Evolutionary conservation across 148 eudicot species (phyloP).

Genomic region (Talinum fruticosum): DNA sequence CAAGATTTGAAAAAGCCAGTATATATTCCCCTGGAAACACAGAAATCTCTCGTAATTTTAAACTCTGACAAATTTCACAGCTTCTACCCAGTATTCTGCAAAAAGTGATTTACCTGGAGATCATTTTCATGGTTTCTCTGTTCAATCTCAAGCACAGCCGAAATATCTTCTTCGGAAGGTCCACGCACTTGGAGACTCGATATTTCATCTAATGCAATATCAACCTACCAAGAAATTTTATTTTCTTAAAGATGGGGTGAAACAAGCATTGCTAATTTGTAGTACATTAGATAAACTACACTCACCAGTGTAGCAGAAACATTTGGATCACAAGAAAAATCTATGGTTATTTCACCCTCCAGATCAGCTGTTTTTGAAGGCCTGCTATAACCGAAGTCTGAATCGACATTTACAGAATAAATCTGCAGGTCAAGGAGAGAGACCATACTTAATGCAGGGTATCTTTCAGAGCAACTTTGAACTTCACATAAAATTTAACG

Average conservation of each 20-base stretch:
- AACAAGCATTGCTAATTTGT: neutral
- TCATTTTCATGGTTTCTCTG: constrained; percentile 94
- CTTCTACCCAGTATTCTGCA: neutral
- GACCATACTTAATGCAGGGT: neutral
- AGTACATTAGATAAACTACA: constrained; percentile 2
- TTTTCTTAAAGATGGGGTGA: constrained; percentile 26
- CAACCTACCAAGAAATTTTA: constrained; percentile 63
- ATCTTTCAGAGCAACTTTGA: neutral
- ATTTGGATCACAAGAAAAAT: constrained; percentile 79
- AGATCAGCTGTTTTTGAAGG: constrained; percentile 63
- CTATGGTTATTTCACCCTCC: constrained; percentile 65
- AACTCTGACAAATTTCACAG: neutral
- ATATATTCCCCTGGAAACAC: constrained; percentile 54
- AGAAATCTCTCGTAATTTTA: neutral
- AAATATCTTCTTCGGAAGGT: constrained; percentile 69
- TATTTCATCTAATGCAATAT: constrained; percentile 67
- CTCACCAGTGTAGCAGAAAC: constrained; percentile 60
- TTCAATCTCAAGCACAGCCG: constrained; percentile 78
- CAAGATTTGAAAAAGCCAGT: constrained; percentile 71
- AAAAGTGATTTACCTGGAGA: constrained; percentile 45
- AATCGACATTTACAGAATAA: constrained; percentile 64
- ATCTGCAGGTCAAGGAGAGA: constrained; percentile 33
- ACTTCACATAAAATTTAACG: neutral
- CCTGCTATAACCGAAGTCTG: constrained; percentile 71
- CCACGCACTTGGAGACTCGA: constrained; percentile 66